Base-by-base conservation (phyloP, 108 stramenopile genomes). In the Cyclotella sp. region DNA sequence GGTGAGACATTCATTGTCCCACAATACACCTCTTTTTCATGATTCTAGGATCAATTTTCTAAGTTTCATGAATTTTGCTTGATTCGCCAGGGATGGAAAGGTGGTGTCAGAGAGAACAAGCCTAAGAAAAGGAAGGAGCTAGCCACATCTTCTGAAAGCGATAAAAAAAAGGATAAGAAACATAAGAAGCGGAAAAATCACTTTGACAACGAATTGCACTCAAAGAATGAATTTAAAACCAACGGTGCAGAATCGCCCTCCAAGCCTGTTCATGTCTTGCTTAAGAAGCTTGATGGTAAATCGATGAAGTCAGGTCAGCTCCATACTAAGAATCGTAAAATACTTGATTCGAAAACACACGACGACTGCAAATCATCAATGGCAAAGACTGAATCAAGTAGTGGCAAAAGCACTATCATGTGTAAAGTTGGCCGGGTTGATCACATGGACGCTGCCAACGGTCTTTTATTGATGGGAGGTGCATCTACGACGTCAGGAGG, bases 41-140 rank as follows among this genome's bases (percentile, higher is more conserved):
- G 2, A 34, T 6, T 34, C 47, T 16, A 3, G n/a, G 3, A 9
- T n/a, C 15, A 16, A 49, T n/a, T 49, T 49, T 3, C 2, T 49
- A 7, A 7, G 3, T n/a, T 7, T 49, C 9, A 49, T n/a, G 3
- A 1, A n/a, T 49, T 3, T n/a, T n/a, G n/a, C n/a, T n/a, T 49
- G 6, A 49, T 49, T 49, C 22, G n/a, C 3, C 7, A 62, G 61
- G 61, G 61, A 41, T 62, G 61, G 61, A 62, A 62, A 11, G 61
- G 61, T 24, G 61, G 61, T 40, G 61, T 62, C 15, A 39, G 61
- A 15, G 61, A 62, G 40, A 62, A 39, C 10, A 62, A 62, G 19
- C 61, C 61, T 2, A 62, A 40, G 61, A 62, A 62, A 41, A 14
- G 61, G 0, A 39, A 62, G 16, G 22, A 14, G 19, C 14, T 6